These are phyloP conservation scores for Mycena belliarum DNA, from an alignment of 768 basidiomycete genomes.

Conservation along the genomic window DNA sequence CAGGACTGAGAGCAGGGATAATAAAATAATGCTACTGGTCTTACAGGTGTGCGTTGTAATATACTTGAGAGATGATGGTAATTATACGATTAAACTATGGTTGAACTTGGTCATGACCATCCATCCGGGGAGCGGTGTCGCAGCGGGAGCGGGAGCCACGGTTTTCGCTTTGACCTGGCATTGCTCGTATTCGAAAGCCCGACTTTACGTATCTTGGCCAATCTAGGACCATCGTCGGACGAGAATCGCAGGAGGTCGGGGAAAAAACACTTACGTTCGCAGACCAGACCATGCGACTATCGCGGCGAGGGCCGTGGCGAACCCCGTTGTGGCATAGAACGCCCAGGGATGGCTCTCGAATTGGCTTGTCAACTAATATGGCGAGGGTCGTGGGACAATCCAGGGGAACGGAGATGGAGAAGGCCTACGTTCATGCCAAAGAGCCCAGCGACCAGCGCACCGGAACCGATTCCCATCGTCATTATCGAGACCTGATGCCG, in stretches of 20 bases:
- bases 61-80: not conserved
- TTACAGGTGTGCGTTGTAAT: constrained; percentile 7
- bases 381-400: constrained; percentile 11
- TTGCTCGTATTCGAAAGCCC: constrained; percentile 34
- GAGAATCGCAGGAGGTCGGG: not conserved
- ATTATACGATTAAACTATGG: constrained; percentile 3
- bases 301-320: constrained; percentile 58
- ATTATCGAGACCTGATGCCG: constrained; percentile 78
- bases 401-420: constrained; percentile 11
- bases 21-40: constrained; percentile 11
- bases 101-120: constrained; percentile 31
- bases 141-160: constrained; percentile 41
- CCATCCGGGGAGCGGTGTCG: constrained; percentile 40
- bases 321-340: constrained; percentile 65
- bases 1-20: not conserved
- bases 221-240: constrained; percentile 15
- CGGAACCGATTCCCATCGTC: constrained; percentile 90
- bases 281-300: constrained; percentile 68
- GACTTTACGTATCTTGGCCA: constrained; percentile 49
- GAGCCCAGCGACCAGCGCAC: constrained; percentile 85
- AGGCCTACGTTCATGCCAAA: constrained; percentile 94
- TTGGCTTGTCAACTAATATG: constrained; percentile 68
- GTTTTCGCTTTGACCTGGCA: constrained; percentile 25
- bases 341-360: constrained; percentile 74
- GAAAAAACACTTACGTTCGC: constrained; percentile 47